Base-by-base conservation (phyloP, 1,284 basidiomycete species). In the Singerocomus rubriflavus region DNA sequence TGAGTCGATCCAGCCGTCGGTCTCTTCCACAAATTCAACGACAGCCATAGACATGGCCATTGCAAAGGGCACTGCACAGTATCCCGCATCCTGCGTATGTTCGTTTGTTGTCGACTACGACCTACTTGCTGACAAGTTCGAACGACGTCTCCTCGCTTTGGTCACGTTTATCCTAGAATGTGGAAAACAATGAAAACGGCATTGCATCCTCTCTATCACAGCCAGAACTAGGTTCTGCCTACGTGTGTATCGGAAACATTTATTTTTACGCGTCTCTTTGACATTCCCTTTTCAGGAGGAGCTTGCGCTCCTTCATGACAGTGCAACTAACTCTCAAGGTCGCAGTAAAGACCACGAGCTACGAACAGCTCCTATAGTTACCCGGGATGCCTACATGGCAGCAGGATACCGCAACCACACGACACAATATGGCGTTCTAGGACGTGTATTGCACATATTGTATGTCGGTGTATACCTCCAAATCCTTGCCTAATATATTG, bases 381-480 rank as follows among this genome's bases (percentile, higher is more conserved):
- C 79, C 3, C 70, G 78, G 10, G 75, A 75, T 10, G 83, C 80
- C 0, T 80, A 75, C 48, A 55, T 73, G 4, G 55, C 63, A 0
- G 64, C 69, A 1, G 68, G 63, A 16, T 62, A 73, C 39, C 52
- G 61, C 4, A 65, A 66, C 7, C 51, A 60, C 13, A 56, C 65
- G 10, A 67, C 69, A 0, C 83, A 85, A 52, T 84, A 85, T 53
- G 82, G 82, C 1, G 75, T 85, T 1, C 57, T 84, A 2, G 82
- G 82, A 0, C 71, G 71, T 3, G 62, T 73, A 0, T 14, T 81
- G 1, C 64, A 72, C 0, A 72, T 76, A 16, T 68, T 76, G 82
- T 83, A 52, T 13, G 63, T 54, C 36, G 5, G 3, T 13, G n/a
- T 12, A 10, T 65, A 53, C 6, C 21, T 8, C 31, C 14, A 5